phyloP scores from a whole-genome alignment of 192 early-diverging fungal species.

The Diversispora eburnea region DNA sequence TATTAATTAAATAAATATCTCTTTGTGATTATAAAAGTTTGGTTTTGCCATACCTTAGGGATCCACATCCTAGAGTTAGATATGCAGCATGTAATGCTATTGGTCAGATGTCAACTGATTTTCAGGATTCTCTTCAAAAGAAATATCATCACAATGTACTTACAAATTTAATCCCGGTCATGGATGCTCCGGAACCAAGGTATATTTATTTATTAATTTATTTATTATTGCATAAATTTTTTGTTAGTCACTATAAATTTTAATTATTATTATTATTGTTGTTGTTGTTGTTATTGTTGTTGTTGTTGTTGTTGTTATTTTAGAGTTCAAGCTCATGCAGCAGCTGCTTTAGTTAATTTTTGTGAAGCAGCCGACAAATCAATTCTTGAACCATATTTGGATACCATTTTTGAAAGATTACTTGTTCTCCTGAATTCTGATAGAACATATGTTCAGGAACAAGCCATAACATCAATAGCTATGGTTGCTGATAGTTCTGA shows the following conservation, averaged over 20 bases:
- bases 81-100: slow-evolving; percentile 95
- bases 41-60: slow-evolving; percentile 75
- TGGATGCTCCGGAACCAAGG: slow-evolving; percentile 58
- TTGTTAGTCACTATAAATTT: background rate
- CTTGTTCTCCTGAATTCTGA: slow-evolving; percentile 77
- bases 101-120: slow-evolving; percentile 98
- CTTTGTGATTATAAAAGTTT: slow-evolving; percentile 40
- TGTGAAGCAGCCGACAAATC: slow-evolving; percentile 84
- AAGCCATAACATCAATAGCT: slow-evolving; percentile 97
- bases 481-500: slow-evolving; percentile 96
- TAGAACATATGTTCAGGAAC: slow-evolving; percentile 96
- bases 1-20: too few species aligned
- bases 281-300: slow-evolving; percentile 10
- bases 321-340: slow-evolving; percentile 92
- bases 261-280: slow-evolving; percentile 7
- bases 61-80: slow-evolving; percentile 92
- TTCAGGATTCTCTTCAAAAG: slow-evolving; percentile 74
- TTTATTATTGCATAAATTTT: background rate
- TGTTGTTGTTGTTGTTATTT: slow-evolving; percentile 32
- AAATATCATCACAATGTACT: slow-evolving; percentile 71
- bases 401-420: slow-evolving; percentile 83
- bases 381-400: slow-evolving; percentile 83
- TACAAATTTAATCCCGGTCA: slow-evolving; percentile 75
- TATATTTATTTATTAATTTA: slow-evolving; percentile 2
- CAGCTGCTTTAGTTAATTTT: slow-evolving; percentile 98